Conservation (phyloP, 2,329 filamentous ascomycete genomes). For the Pleurostoma richardsiae region DNA sequence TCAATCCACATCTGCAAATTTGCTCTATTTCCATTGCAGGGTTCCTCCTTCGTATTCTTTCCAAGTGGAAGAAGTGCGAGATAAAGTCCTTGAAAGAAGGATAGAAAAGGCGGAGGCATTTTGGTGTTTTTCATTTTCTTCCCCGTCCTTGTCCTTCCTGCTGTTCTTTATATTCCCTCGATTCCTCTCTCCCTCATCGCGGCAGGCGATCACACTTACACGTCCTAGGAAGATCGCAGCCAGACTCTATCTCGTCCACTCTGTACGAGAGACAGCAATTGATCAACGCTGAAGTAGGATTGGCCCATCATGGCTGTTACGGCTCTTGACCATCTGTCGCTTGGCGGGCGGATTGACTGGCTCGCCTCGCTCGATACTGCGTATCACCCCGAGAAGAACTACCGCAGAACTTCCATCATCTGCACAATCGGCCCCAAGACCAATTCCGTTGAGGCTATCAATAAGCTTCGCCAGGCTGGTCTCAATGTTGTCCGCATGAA, state of each 20-base stretch:
- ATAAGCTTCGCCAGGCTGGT: constrained; percentile 82
- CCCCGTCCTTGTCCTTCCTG: too few species aligned
- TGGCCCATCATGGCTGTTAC: constrained; percentile 48
- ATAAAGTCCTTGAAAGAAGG: too few species aligned
- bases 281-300: background rate
- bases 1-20: too few species aligned
- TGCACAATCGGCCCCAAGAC: constrained; percentile 99
- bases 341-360: constrained; percentile 66
- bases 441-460: constrained; percentile 96
- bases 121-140: too few species aligned
- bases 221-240: too few species aligned
- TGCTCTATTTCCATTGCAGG: too few species aligned
- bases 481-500: constrained; percentile 97
- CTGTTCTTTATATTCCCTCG: too few species aligned
- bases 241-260: background rate
- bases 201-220: too few species aligned
- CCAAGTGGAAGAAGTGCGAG: too few species aligned
- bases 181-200: too few species aligned
- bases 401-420: constrained; percentile 96
- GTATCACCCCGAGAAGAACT: constrained; percentile 80
- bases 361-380: constrained; percentile 77
- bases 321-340: constrained; percentile 80
- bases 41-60: too few species aligned
- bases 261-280: constrained; percentile 2
- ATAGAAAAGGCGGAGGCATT: too few species aligned